Evolutionary conservation across 805 yeast genomes (phyloP).

Genomic region (Wickerhamiella alocasiicola): DNA sequence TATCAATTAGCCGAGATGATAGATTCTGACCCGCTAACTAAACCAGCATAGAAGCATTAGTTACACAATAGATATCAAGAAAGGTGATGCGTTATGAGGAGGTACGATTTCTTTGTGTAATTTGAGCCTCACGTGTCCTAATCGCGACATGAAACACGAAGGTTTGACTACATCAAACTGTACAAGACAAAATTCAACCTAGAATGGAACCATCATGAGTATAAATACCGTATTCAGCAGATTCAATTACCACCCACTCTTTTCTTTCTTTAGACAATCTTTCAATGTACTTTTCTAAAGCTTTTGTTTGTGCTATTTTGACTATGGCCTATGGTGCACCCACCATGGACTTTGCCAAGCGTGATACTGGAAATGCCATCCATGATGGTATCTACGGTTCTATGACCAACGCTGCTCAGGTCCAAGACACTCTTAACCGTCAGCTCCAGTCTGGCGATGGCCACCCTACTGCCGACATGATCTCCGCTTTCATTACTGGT

Average conservation of each 20-base stretch:
- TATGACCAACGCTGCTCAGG: constrained; percentile 17
- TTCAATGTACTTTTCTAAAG: constrained; percentile 15
- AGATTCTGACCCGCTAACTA: no score
- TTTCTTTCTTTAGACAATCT: background rate
- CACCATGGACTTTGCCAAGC: constrained; percentile 4
- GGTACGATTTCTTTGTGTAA: no score
- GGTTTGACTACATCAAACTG: no score
- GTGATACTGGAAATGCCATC: constrained; percentile 15
- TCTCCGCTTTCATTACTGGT: constrained; percentile 24
- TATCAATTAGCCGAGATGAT: no score
- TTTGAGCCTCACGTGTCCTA: no score
- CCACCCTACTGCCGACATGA: constrained; percentile 19
- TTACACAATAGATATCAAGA: no score
- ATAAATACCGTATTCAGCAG: background rate
- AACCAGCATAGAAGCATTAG: no score
- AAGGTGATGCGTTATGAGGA: no score
- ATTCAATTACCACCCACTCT: constrained; percentile 4
- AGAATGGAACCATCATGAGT: no score
- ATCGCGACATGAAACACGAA: no score
- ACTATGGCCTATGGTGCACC: constrained; percentile 17
- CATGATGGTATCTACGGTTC: constrained; percentile 17
- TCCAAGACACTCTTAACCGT: constrained; percentile 16
- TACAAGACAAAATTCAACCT: no score
- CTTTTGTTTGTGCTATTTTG: constrained; percentile 15
- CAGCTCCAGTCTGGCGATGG: constrained; percentile 17